Evolutionary conservation across 345 rosid genomes (phyloP), one percentile per base, ranked within the genome.

Genomic region (Carallia brachiata): DNA sequence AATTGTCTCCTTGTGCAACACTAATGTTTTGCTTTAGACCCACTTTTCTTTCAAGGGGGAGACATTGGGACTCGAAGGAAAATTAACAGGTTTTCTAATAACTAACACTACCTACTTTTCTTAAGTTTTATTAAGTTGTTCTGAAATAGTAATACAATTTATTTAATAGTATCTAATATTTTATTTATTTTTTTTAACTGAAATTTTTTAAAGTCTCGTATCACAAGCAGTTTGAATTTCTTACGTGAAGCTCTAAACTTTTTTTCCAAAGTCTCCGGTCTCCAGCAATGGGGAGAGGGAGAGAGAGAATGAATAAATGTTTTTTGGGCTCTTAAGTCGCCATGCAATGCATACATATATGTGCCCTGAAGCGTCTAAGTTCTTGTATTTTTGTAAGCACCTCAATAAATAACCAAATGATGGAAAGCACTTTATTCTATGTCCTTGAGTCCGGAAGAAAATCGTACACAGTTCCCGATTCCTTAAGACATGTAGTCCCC

Each of bases 391-490:
- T 27, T 9, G 60, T 3, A 27, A 56, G 60, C 4, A 27, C 15
- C 28, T 27, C 10, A 56, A 27, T 9, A 31, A 59, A 70, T 5
- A 50, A 27, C 60, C 32, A 70, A 69, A 69, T 68, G 63, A 71
- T 68, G 66, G 71, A 62, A 59, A 64, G 17, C 75, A 23, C 88
- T 80, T 82, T 85, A 82, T 82, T 80, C 86, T 78, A 23, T 74
- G 72, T 72, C 69, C 73, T 62, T 48, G 79, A 78, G 79, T 73
- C 75, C 72, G 79, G 74, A 70, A 85, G 78, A 69, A 83, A 83
- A 75, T 74, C 85, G 81, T 71, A 81, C 84, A 75, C 84, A 70
- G 78, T 76, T 83, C 87, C 85, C 85, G 81, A 85, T 81, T 75
- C 83, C 80, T 75, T 74, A 30, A 44, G 65, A 77, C 76, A 77